Evolutionary conservation across 2,329 filamentous ascomycete species (phyloP).

Genomic region (Colletotrichum sublineola): DNA sequence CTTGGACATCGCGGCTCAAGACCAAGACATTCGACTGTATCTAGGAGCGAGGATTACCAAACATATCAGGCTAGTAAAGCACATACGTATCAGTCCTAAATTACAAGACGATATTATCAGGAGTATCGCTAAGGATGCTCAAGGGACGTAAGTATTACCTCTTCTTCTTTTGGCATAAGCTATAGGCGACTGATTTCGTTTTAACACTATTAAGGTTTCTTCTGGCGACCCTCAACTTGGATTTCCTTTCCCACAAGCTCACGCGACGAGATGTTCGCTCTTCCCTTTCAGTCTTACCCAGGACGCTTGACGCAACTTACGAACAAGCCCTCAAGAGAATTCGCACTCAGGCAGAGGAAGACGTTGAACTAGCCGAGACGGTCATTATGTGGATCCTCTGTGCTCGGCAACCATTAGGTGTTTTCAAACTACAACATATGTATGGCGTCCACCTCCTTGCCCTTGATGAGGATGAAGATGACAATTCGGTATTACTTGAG

Average conservation of each 20-base stretch:
- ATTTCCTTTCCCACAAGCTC: constrained; percentile 5
- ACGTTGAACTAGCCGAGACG: constrained; percentile 16
- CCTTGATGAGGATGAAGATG: constrained; percentile 2
- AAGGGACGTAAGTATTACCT: neutral
- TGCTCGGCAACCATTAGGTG: constrained; percentile 1
- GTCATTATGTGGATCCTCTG: constrained; percentile 17
- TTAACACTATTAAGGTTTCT: constrained; percentile 15
- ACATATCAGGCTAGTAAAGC: constrained; percentile 8
- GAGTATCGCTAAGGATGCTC: neutral
- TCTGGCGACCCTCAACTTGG: constrained; percentile 18
- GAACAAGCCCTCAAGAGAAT: constrained; percentile 20
- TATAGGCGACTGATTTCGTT: neutral
- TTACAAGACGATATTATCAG: neutral
- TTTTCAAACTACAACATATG: constrained; percentile 17
- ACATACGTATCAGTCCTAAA: neutral
- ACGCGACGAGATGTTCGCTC: constrained; percentile 15
- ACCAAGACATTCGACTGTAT: neutral
- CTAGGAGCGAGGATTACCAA: neutral
- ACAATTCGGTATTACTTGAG: neutral
- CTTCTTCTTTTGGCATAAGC: neutral
- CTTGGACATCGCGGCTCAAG: neutral
- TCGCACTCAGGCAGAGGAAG: constrained; percentile 6
- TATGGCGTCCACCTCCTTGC: constrained; percentile 9
- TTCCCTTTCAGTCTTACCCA: constrained; percentile 8
- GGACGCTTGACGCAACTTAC: constrained; percentile 24